A percentile compares a stretch with the other conserved stretches of the same genome.
Conservation (phyloP, 2,329 filamentous ascomycete species). For the Calycina marina region DNA sequence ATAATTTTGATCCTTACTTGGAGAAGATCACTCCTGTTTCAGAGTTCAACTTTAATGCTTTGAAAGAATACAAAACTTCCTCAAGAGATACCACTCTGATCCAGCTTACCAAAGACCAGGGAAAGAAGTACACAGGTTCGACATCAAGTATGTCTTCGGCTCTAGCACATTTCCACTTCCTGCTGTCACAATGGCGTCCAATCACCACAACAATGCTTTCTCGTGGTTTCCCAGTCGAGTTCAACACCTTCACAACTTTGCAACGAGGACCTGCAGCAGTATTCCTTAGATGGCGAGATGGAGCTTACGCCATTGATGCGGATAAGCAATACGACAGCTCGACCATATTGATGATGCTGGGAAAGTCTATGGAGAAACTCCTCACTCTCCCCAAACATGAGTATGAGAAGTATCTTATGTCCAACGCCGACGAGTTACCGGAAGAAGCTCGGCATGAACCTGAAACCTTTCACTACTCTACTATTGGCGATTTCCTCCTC, state of each 20-base stretch:
- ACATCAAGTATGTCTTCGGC: constrained; percentile 92
- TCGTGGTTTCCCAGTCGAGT: constrained; percentile 45
- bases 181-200: constrained; percentile 70
- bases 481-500: constrained; percentile 77
- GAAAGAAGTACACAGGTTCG: constrained; percentile 79
- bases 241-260: constrained; percentile 55
- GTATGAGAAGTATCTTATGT: constrained; percentile 70
- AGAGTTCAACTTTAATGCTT: constrained; percentile 76
- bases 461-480: constrained; percentile 80
- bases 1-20: constrained; percentile 94
- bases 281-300: constrained; percentile 71
- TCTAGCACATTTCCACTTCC: constrained; percentile 81
- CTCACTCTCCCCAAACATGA: constrained; percentile 70
- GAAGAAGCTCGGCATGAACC: constrained; percentile 57
- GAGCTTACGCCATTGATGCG: constrained; percentile 84
- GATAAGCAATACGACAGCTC: constrained; percentile 82
- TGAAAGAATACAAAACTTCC: constrained; percentile 82
- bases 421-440: constrained; percentile 50
- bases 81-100: constrained; percentile 66
- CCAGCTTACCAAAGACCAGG: constrained; percentile 47
- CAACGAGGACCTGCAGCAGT: constrained; percentile 61
- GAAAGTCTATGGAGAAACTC: constrained; percentile 93
- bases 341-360: constrained; percentile 80
- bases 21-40: constrained; percentile 82
- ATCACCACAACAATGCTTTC: constrained; percentile 56